Percentiles rank a stretch among this genome's conserved stretches.
phyloP scores from a whole-genome alignment of 1,284 basidiomycete genomes.

The Phylloporus gajari region DNA sequence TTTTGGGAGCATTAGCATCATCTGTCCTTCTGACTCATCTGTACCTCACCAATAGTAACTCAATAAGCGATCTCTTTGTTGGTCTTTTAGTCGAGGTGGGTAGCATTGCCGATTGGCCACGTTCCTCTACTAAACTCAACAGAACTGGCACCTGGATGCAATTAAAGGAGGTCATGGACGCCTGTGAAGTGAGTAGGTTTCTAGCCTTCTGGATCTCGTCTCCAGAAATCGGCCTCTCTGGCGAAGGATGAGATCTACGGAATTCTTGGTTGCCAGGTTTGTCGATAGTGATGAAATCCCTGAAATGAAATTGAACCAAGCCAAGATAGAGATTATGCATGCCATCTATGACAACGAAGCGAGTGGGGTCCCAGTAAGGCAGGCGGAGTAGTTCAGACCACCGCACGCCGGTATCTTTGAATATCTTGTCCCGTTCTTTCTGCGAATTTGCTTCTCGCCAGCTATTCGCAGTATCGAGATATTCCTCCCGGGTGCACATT shows the following conservation, averaged over 20 bases:
- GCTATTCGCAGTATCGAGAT: not conserved
- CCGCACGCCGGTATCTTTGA: conserved; percentile 26
- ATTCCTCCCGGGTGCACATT: not conserved
- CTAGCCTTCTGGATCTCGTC: too few species aligned
- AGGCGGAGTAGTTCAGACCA: conserved; percentile 51
- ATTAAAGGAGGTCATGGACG: too few species aligned
- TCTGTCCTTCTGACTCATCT: too few species aligned
- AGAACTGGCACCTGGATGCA: too few species aligned
- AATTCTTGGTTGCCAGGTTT: conserved; percentile 1
- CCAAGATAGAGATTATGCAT: conserved; percentile 50
- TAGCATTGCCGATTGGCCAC: too few species aligned
- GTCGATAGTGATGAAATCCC: conserved; percentile 18
- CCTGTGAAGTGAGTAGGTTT: too few species aligned
- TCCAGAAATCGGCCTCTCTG: not conserved
- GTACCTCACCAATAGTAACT: too few species aligned
- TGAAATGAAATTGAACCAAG: conserved; percentile 13
- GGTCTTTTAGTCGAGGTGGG: too few species aligned
- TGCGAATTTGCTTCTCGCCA: not conserved
- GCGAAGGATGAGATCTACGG: not conserved
- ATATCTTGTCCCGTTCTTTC: not conserved
- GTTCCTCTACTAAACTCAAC: too few species aligned
- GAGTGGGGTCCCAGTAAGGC: conserved; percentile 50
- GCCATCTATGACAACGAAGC: conserved; percentile 44
- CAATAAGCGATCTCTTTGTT: too few species aligned
- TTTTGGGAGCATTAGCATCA: too few species aligned